Evolutionary conservation across 805 yeast species (phyloP), one percentile per base, ranked within the genome.

Genomic region (Kockiozyma suomiensis): DNA sequence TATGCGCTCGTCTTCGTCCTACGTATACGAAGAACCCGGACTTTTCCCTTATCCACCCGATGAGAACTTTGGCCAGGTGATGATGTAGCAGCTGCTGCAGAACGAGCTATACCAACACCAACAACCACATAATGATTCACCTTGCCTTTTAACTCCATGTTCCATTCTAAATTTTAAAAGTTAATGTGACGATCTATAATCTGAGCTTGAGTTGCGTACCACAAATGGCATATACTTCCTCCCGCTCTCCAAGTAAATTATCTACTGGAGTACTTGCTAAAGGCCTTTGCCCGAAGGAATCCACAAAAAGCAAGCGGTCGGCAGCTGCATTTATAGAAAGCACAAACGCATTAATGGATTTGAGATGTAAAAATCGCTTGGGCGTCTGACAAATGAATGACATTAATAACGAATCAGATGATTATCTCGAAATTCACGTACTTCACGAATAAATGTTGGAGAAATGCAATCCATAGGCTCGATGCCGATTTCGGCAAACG

Each of bases 291-390:
- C 37, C 25, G 35, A 41, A 17, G 4, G 62, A 54, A 38, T 61
- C 65, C 3, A 61, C 33, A 50, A 61, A 61, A 19, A 28, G 28
- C 10, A 61, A 35, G 13, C 26, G 33, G 13, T 42, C 35, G 8
- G 28, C 10, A 15, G 28, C 8, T 4, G 30, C 26, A 23, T 32
- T 19, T 8, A 19, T 19, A 13, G 56, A n/a, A 28, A 53, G 59
- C n/a, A 45, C 62, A 30, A 61, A 45, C 12, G 56, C 59, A 25
- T 54, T 50, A 10, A 54, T 35, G 28, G 53, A 41, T 12, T 50
- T 43, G 15, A 57, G 17, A 38, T 54, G 53, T 23, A 61, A 12
- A 6, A 61, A 17, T 12, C 61, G 45, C n/a, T 33, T 42, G 12
- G 42, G 59, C 40, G 56, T 43, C 60, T 54, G 28, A 1, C 3